Evolutionary conservation across 2,329 filamentous ascomycete genomes (phyloP).

Genomic region (Pseudocercospora cruenta): DNA sequence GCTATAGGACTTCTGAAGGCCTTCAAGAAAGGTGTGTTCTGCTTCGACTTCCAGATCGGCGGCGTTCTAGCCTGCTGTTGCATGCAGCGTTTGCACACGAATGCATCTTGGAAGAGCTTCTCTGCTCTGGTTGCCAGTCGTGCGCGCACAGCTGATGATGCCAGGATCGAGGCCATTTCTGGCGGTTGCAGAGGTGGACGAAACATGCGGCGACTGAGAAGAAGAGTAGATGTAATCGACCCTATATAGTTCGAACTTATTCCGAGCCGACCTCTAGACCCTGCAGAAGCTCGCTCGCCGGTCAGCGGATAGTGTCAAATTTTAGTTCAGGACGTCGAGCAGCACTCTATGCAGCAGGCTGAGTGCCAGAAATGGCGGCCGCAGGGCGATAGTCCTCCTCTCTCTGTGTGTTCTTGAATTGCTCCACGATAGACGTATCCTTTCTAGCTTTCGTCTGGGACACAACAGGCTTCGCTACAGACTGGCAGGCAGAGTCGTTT

Average conservation of each 20-base stretch:
- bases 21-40: conserved; percentile 40
- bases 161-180: conserved; percentile 27
- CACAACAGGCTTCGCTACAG: too few relatives aligned
- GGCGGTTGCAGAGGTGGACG: background rate
- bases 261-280: background rate
- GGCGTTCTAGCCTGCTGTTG: conserved; percentile 25
- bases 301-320: too few relatives aligned
- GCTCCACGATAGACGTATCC: too few relatives aligned
- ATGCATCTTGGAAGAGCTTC: conserved; percentile 28
- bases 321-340: too few relatives aligned
- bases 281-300: too few relatives aligned
- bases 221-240: conserved; percentile 6
- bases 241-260: background rate
- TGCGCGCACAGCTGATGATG: conserved; percentile 29
- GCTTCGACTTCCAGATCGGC: conserved; percentile 24
- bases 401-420: too few relatives aligned
- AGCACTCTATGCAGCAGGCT: too few relatives aligned
- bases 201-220: background rate
- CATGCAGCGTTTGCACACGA: conserved; percentile 39
- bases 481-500: too few relatives aligned
- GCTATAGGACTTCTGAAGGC: conserved; percentile 38
- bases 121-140: conserved; percentile 27
- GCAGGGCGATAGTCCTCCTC: too few relatives aligned
- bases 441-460: too few relatives aligned
- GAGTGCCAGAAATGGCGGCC: too few relatives aligned